phyloP scores from a whole-genome alignment of 495 filamentous ascomycete species.

The Hyphodiscus hymeniophilus region DNA sequence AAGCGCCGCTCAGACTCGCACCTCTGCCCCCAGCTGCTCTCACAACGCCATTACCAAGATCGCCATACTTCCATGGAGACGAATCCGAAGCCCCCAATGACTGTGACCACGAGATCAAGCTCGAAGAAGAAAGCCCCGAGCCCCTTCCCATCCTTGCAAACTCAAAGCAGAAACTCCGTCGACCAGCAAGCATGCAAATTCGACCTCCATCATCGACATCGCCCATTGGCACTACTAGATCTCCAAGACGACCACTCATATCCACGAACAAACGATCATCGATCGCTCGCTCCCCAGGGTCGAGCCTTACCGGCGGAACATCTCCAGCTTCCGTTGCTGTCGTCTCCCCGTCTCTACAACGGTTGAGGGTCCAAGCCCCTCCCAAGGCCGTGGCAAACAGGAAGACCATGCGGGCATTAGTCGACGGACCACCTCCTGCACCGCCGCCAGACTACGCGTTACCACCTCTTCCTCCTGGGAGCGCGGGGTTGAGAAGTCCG shows the following conservation, averaged over 20 bases:
- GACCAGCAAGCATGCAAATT: constrained; percentile 16
- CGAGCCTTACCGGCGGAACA: background rate
- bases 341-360: constrained; percentile 4
- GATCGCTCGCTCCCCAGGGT: background rate
- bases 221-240: background rate
- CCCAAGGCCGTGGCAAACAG: constrained; percentile 31
- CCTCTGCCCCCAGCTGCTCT: constrained; percentile 2
- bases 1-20: constrained; percentile 1
- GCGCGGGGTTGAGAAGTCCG: constrained; percentile 1
- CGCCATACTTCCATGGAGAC: background rate
- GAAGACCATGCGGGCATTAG: constrained; percentile 51
- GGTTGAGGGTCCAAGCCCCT: constrained; percentile 5
- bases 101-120: background rate
- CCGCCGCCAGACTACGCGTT: constrained; percentile 58
- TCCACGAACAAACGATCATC: background rate
- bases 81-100: background rate
- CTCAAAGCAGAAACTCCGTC: constrained; percentile 10
- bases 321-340: background rate
- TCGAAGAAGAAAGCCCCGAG: background rate
- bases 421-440: constrained; percentile 49
- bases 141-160: constrained; percentile 9
- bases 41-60: background rate
- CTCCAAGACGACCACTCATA: background rate
- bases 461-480: constrained; percentile 44
- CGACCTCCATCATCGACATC: background rate